Base-by-base conservation (phyloP, 306 rosid species). In the Trichosanthes cucumerina region DNA sequence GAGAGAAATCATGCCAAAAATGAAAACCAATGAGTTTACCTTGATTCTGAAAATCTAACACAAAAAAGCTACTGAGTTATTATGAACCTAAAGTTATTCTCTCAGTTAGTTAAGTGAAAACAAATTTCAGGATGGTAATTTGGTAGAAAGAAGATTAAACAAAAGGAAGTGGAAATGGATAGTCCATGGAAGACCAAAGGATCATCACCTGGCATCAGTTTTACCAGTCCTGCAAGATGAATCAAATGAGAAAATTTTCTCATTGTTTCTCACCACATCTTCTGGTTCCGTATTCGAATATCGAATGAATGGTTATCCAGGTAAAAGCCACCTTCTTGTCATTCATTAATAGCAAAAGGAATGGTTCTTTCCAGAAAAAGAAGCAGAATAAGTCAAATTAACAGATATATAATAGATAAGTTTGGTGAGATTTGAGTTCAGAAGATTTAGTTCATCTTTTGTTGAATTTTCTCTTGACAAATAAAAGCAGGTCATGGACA, bases 81-180 rank as follows among this genome's bases (percentile, higher is more conserved):
- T 36, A 16, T 65, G 26, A 65, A 36, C 12, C 16, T 18, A 34
- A 68, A 23, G 21, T 23, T 73, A 56, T 53, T 81, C 77, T 46
- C 62, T 73, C 66, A 70, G 56, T 70, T 44, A 12, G 21, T 43
- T 69, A 28, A 62, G 41, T 31, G 69, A 62, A n/a, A n/a, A 28
- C 4, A 62, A 28, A 75, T 15, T 79, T 73, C 84, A 94, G 98
- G 90, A 76, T 81, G 98, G 98, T 31, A 83, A 83, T 81, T 87
- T 94, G 84, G 91, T 92, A 26, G 97, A 94, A 83, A 92, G 98
- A 79, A 83, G 92, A 81, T 81, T 92, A 52, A 75, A 94, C 60
- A 96, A 90, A 80, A 94, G 96, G 85, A 92, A 94, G 86, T 94
- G 98, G 98, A 94, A 89, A 84, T 94, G 97, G 98, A 71, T 92